Percentiles rank a stretch among this genome's conserved stretches.
Conservation (phyloP, 2,329 filamentous ascomycete species). For the Alternaria postmessia region DNA sequence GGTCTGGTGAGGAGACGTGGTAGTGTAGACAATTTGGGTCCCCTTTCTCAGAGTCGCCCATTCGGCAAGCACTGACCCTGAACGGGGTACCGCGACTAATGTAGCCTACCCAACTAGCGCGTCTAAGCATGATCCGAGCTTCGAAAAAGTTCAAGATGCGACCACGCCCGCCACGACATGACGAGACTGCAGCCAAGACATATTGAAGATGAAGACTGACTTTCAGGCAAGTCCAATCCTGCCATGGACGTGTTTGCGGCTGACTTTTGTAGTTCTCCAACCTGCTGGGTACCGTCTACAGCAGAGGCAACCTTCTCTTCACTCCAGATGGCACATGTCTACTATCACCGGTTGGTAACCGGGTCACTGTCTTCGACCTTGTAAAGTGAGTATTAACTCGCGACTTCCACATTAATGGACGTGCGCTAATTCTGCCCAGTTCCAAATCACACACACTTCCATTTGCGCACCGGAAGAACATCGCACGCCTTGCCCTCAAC, state of each 20-base stretch:
- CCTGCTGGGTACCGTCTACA: slow-evolving; percentile 96
- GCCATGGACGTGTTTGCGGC: neutral
- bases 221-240: slow-evolving; percentile 75
- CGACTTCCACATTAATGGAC: neutral
- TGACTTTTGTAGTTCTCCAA: slow-evolving; percentile 86
- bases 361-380: slow-evolving; percentile 94
- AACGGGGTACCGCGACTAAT: slow-evolving; percentile 45
- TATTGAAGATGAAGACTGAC: slow-evolving; percentile 88
- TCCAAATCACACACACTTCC: slow-evolving; percentile 88
- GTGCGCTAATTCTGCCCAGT: slow-evolving; percentile 54
- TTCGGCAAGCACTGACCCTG: slow-evolving; percentile 51
- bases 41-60: slow-evolving; percentile 50
- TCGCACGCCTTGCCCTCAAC: slow-evolving; percentile 84
- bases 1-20: slow-evolving; percentile 29
- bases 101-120: slow-evolving; percentile 26
- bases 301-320: slow-evolving; percentile 96
- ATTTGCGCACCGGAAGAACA: slow-evolving; percentile 94
- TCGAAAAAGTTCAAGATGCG: slow-evolving; percentile 47
- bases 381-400: slow-evolving; percentile 74
- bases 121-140: slow-evolving; percentile 18
- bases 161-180: slow-evolving; percentile 32
- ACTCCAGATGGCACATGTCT: slow-evolving; percentile 95
- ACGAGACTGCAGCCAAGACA: slow-evolving; percentile 12
- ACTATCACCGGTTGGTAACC: slow-evolving; percentile 94
- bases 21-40: slow-evolving; percentile 46